Conservation (phyloP, 2,329 filamentous ascomycete species). For the Grosmannia clavigera region DNA sequence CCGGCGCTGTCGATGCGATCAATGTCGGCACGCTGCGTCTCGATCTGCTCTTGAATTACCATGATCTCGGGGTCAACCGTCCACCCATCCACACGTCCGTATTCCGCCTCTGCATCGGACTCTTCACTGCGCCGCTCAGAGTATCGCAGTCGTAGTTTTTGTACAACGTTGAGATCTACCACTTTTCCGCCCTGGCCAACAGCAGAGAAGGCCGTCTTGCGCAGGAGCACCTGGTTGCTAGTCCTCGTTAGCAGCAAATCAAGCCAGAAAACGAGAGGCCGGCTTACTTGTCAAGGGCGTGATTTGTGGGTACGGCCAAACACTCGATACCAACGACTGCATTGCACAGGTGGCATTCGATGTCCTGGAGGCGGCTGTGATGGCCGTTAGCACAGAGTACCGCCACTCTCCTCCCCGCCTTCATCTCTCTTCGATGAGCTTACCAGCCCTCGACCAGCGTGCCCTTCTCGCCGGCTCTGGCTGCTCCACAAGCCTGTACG, state of each 20-base stretch:
- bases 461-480: constrained; percentile 19
- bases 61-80: constrained; percentile 13
- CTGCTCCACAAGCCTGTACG: constrained; percentile 14
- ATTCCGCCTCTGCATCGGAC: constrained; percentile 8
- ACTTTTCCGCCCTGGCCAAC: constrained; percentile 7
- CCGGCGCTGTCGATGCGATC: constrained; percentile 24
- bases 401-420: neutral
- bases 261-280: neutral
- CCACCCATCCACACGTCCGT: neutral
- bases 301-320: constrained; percentile 21
- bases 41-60: constrained; percentile 22
- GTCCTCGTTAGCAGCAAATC: neutral
- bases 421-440: neutral
- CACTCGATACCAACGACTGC: constrained; percentile 23
- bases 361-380: constrained; percentile 24
- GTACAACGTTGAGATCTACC: constrained; percentile 21
- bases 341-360: constrained; percentile 21
- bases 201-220: constrained; percentile 17
- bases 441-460: constrained; percentile 26
- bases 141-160: constrained; percentile 17
- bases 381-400: neutral
- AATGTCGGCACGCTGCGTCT: constrained; percentile 22
- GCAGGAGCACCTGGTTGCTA: constrained; percentile 26
- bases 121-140: neutral
- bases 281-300: constrained; percentile 25